phyloP scores from a whole-genome alignment of 1,139 yeast species.

The Candida sanyaensis region DNA sequence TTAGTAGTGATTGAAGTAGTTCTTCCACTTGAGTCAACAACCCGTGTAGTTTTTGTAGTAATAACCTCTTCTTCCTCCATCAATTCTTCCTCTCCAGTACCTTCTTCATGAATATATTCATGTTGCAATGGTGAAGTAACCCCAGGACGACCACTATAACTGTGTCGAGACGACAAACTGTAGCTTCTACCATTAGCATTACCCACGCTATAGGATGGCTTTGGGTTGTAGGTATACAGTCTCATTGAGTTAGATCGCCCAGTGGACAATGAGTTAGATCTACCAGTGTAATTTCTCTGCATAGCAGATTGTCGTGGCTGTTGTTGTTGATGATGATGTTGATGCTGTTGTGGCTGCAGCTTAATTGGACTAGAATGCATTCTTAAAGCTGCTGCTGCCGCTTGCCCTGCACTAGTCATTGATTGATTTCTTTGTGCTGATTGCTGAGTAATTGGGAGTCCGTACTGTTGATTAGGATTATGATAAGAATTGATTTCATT shows the following conservation, averaged over 20 bases:
- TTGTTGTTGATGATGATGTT: slow-evolving; percentile 10
- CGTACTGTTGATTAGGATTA: slow-evolving; percentile 20
- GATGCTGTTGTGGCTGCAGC: slow-evolving; percentile 15
- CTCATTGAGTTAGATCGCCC: slow-evolving; percentile 33
- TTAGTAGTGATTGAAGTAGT: slow-evolving; percentile 46
- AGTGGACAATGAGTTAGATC: slow-evolving; percentile 18
- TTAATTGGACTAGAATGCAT: slow-evolving; percentile 25
- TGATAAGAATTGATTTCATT: slow-evolving; percentile 33
- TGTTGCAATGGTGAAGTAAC: slow-evolving; percentile 4
- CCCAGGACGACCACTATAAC: slow-evolving; percentile 1
- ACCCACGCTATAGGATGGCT: slow-evolving; percentile 36
- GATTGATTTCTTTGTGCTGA: slow-evolving; percentile 21
- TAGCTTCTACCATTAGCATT: slow-evolving; percentile 21
- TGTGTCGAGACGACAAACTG: slow-evolving; percentile 17
- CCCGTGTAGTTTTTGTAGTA: slow-evolving; percentile 47
- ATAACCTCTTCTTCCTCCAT: slow-evolving; percentile 31
- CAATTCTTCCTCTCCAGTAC: slow-evolving; percentile 18
- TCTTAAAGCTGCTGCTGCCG: slow-evolving; percentile 50
- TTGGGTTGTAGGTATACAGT: slow-evolving; percentile 43
- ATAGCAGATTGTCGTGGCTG: slow-evolving; percentile 6
- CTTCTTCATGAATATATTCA: slow-evolving; percentile 11
- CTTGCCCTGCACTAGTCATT: slow-evolving; percentile 40
- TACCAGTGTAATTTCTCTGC: slow-evolving; percentile 9
- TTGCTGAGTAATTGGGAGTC: slow-evolving; percentile 19
- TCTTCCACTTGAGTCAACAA: slow-evolving; percentile 45